These are phyloP conservation scores for Monilinia fructigena DNA, from an alignment of 2,329 filamentous ascomycete species.

Conservation along the genomic window DNA sequence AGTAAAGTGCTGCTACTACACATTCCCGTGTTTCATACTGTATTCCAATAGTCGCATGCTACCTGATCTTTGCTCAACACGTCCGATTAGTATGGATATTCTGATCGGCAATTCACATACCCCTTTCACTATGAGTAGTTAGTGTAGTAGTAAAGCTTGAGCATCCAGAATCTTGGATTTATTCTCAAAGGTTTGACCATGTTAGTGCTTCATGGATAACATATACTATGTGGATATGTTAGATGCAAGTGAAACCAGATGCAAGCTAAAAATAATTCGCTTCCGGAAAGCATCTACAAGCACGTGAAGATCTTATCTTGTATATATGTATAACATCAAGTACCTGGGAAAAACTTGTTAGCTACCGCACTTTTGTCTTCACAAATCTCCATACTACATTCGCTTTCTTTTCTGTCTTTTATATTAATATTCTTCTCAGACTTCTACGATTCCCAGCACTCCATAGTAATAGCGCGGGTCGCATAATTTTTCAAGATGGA, in stretches of 20 bases:
- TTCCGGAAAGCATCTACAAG: slow-evolving; percentile 4
- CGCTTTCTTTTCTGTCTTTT: neutral
- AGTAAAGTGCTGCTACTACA: neutral
- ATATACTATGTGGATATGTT: slow-evolving; percentile 15
- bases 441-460: slow-evolving; percentile 5
- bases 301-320: slow-evolving; percentile 14
- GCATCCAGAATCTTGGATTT: slow-evolving; percentile 2
- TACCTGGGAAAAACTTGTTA: neutral
- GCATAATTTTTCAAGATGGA: slow-evolving; percentile 30
- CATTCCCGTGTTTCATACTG: slow-evolving; percentile 14
- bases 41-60: slow-evolving; percentile 21
- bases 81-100: slow-evolving; percentile 8
- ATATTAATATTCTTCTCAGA: neutral
- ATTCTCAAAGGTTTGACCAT: neutral
- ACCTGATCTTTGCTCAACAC: neutral
- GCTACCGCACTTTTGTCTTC: neutral
- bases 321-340: slow-evolving; percentile 20
- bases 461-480: slow-evolving; percentile 20
- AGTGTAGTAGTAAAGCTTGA: slow-evolving; percentile 2
- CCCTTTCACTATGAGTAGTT: slow-evolving; percentile 2
- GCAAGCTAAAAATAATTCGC: neutral
- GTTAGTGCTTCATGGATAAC: slow-evolving; percentile 12
- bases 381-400: neutral
- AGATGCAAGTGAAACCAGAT: slow-evolving; percentile 9
- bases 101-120: neutral